Percentiles rank a stretch among this genome's conserved stretches.
Evolutionary conservation across 1,284 basidiomycete species (phyloP).

Genomic region (Rhodotorula mucilaginosa): DNA sequence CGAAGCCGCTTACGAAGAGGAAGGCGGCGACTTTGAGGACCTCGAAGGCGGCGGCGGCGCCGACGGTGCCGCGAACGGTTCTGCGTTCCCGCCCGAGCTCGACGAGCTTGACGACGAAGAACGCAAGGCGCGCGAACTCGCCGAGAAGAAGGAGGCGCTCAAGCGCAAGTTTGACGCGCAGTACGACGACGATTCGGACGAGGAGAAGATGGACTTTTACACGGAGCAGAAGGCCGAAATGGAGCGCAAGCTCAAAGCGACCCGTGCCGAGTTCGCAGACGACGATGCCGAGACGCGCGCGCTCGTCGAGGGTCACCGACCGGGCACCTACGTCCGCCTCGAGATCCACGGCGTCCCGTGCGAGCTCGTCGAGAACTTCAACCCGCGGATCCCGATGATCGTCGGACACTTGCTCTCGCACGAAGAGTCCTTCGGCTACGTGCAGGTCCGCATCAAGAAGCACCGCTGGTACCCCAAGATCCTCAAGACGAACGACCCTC

Average conservation of each 20-base stretch:
- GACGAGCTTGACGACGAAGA: slow-evolving; percentile 31
- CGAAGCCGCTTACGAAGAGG: slow-evolving; percentile 53
- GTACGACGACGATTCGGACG: slow-evolving; percentile 81
- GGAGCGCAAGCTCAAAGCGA: slow-evolving; percentile 76
- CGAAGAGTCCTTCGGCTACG: slow-evolving; percentile 88
- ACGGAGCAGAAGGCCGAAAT: slow-evolving; percentile 89
- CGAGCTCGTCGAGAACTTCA: slow-evolving; percentile 91
- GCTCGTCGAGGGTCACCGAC: slow-evolving; percentile 83
- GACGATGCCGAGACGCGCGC: slow-evolving; percentile 75
- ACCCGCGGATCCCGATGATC: slow-evolving; percentile 84
- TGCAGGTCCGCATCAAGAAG: slow-evolving; percentile 93
- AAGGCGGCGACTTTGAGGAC: slow-evolving; percentile 55
- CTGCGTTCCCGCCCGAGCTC: slow-evolving; percentile 28
- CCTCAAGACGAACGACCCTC: slow-evolving; percentile 95
- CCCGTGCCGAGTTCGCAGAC: slow-evolving; percentile 79
- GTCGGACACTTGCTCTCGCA: slow-evolving; percentile 87
- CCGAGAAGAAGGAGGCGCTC: slow-evolving; percentile 83
- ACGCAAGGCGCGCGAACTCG: slow-evolving; percentile 61
- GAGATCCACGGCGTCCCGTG: slow-evolving; percentile 80
- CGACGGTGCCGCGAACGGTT: slow-evolving; percentile 45
- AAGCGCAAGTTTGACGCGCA: slow-evolving; percentile 96
- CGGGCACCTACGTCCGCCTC: slow-evolving; percentile 91
- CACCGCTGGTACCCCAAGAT: slow-evolving; percentile 92
- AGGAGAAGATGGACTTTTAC: slow-evolving; percentile 76
- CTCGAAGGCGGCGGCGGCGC: slow-evolving; percentile 50